phyloP scores from a whole-genome alignment of 805 yeast genomes.

The Candida ortonii region DNA sequence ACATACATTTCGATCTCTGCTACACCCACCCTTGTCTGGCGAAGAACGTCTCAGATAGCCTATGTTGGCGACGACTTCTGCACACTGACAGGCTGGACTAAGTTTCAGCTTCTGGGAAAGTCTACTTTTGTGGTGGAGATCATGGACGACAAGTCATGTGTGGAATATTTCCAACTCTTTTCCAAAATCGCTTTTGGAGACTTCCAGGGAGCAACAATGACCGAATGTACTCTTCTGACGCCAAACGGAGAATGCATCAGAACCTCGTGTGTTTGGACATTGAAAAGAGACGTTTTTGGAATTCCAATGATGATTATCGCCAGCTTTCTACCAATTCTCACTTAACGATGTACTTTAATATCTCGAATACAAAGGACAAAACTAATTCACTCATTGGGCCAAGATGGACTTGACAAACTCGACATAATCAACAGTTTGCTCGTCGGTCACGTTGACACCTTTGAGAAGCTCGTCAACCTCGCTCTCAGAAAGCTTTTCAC shows the following conservation, averaged over 20 bases:
- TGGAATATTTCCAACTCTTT: slow-evolving; percentile 84
- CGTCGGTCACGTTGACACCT: slow-evolving; percentile 90
- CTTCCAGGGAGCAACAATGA: slow-evolving; percentile 83
- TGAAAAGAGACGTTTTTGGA: slow-evolving; percentile 92
- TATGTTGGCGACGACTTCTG: slow-evolving; percentile 95
- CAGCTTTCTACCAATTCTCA: slow-evolving; percentile 78
- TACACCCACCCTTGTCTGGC: slow-evolving; percentile 93
- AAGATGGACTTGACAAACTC: slow-evolving; percentile 91
- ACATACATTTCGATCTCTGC: slow-evolving; percentile 81
- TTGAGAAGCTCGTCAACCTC: slow-evolving; percentile 96
- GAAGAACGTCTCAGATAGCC: slow-evolving; percentile 92
- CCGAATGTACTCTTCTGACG: slow-evolving; percentile 75
- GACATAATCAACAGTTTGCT: slow-evolving; percentile 92
- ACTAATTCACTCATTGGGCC: slow-evolving; percentile 71
- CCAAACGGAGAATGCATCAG: slow-evolving; percentile 52
- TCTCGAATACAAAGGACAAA: no score
- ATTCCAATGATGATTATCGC: slow-evolving; percentile 97
- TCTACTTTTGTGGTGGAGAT: slow-evolving; percentile 76
- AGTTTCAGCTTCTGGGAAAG: slow-evolving; percentile 61
- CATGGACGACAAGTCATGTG: slow-evolving; percentile 81
- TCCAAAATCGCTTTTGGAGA: slow-evolving; percentile 87
- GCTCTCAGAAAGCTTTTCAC: slow-evolving; percentile 84
- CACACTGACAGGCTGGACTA: slow-evolving; percentile 85
- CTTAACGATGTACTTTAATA: no score
- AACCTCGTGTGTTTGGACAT: slow-evolving; percentile 87